phyloP scores from a whole-genome alignment of 805 yeast genomes.

The Yamadazyma takamatsuzukensis region DNA sequence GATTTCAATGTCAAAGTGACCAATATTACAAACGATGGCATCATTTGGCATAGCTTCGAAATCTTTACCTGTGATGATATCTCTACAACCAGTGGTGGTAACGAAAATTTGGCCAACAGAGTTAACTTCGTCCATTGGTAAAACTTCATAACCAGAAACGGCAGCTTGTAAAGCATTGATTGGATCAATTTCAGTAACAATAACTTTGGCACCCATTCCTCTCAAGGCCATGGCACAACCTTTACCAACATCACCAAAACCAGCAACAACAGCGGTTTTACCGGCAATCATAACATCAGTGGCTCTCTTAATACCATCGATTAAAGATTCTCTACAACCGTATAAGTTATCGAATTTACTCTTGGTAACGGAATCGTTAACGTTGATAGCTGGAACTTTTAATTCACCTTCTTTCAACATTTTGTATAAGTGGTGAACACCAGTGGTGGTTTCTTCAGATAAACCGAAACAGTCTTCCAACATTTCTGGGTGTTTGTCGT shows the following conservation, averaged over 20 bases:
- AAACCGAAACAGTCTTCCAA: conserved; percentile 91
- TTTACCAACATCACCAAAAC: conserved; percentile 99
- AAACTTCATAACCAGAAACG: conserved; percentile 96
- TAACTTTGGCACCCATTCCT: conserved; percentile 99
- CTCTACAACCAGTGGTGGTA: conserved; percentile 99
- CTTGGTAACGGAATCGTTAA: conserved; percentile 98
- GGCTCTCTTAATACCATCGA: conserved; percentile 99
- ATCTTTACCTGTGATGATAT: conserved; percentile 87
- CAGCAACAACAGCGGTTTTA: conserved; percentile 98
- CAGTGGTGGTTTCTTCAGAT: conserved; percentile 99
- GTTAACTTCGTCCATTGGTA: conserved; percentile 92
- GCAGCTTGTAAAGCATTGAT: conserved; percentile 99
- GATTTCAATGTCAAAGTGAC: conserved; percentile 98
- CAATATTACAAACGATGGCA: conserved; percentile 99
- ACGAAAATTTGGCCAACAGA: conserved; percentile 93
- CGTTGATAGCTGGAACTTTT: conserved; percentile 99
- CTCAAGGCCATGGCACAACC: conserved; percentile 99
- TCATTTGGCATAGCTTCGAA: conserved; percentile 95
- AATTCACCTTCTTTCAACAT: conserved; percentile 83
- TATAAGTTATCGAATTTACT: conserved; percentile 98
- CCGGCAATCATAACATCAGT: conserved; percentile 99
- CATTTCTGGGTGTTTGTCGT: conserved; percentile 97
- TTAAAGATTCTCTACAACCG: conserved; percentile 98
- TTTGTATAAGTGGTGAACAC: conserved; percentile 98
- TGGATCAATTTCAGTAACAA: conserved; percentile 97